A percentile compares a stretch with the other conserved stretches of the same genome.
Evolutionary conservation across 495 filamentous ascomycete genomes (phyloP).

Genomic region (Trichoderma erinaceum): DNA sequence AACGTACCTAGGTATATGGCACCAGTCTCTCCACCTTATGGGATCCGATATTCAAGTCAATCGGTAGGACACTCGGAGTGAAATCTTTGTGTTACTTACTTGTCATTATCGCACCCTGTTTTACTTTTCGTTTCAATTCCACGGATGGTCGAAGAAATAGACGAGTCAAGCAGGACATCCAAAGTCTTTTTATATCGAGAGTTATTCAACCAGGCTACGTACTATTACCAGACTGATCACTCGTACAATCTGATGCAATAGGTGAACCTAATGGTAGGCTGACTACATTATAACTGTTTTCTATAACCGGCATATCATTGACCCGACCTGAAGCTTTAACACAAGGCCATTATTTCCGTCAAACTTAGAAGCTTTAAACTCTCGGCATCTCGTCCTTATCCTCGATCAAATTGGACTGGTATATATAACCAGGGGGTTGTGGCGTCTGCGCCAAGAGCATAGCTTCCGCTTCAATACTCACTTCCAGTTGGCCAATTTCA

Average conservation of each 20-base stretch:
- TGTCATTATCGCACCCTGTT: too few relatives aligned
- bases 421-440: background rate
- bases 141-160: too few relatives aligned
- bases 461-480: slow-evolving; percentile 31
- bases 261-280: background rate
- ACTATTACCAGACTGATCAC: background rate
- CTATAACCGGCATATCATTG: background rate
- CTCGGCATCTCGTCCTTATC: background rate
- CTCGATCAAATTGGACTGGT: background rate
- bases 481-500: slow-evolving; percentile 32
- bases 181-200: too few relatives aligned
- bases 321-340: background rate
- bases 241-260: background rate
- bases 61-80: too few relatives aligned
- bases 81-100: too few relatives aligned
- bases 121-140: too few relatives aligned
- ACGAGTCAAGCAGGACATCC: too few relatives aligned
- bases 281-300: background rate
- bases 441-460: slow-evolving; percentile 29
- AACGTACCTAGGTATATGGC: background rate
- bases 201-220: background rate
- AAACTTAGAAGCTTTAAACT: background rate
- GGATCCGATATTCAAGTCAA: too few relatives aligned
- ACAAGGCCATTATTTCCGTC: background rate
- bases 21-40: background rate